A percentile compares a stretch with the other conserved stretches of the same genome.
phyloP scores from a whole-genome alignment of 2,329 filamentous ascomycete species.

The Aspergillus hortae region DNA sequence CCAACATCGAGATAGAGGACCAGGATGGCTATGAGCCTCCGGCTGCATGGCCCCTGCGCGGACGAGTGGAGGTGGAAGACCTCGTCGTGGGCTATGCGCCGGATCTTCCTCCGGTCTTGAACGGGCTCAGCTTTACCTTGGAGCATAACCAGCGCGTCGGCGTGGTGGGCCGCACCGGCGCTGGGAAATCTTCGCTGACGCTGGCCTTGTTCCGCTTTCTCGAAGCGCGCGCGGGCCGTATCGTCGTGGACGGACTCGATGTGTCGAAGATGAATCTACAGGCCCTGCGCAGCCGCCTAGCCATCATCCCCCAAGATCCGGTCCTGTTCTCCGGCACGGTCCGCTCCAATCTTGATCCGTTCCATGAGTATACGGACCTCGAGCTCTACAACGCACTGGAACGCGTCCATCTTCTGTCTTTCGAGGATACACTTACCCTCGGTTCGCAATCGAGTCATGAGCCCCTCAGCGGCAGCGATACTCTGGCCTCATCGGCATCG shows the following conservation, averaged over 20 bases:
- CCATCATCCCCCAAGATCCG: constrained; percentile 79
- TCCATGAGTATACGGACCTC: constrained; percentile 63
- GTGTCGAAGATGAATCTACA: constrained; percentile 49
- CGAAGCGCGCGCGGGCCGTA: constrained; percentile 17
- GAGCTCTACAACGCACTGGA: constrained; percentile 67
- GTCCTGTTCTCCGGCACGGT: constrained; percentile 78
- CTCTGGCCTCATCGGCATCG: constrained; percentile 4
- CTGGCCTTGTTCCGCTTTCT: constrained; percentile 23
- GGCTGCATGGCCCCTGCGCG: constrained; percentile 71
- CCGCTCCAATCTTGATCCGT: constrained; percentile 72
- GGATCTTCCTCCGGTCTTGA: constrained; percentile 53
- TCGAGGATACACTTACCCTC: constrained; percentile 35
- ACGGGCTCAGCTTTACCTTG: constrained; percentile 18
- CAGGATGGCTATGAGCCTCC: constrained; percentile 60
- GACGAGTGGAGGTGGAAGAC: constrained; percentile 67
- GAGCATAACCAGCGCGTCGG: constrained; percentile 22
- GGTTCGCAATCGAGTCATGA: constrained; percentile 11
- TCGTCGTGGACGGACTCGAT: constrained; percentile 26
- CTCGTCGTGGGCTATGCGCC: constrained; percentile 68
- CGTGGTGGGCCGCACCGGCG: constrained; percentile 28
- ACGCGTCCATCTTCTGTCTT: constrained; percentile 64
- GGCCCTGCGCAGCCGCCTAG: constrained; percentile 65
- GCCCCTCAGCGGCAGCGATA: constrained; percentile 10
- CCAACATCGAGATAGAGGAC: constrained; percentile 63
- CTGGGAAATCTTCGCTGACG: constrained; percentile 1